Base-by-base conservation (phyloP, 768 basidiomycete genomes). In the Tylopilus intermedius region DNA sequence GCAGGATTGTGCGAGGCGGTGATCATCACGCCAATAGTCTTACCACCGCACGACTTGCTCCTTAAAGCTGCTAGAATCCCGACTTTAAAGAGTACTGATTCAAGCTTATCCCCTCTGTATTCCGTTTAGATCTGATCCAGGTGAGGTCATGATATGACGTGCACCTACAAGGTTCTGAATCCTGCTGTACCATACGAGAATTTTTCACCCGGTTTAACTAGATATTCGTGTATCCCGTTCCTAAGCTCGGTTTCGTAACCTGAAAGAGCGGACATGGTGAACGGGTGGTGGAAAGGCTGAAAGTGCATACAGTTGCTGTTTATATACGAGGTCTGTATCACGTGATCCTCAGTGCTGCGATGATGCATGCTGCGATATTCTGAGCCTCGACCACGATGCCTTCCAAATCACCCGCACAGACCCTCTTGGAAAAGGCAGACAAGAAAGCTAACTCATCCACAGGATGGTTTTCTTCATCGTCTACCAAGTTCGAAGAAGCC, bases 1-100 rank as follows among this genome's bases (percentile, higher is more conserved):
- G 94, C 94, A n/a, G 96, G 95, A 68, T 99, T 99, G 71, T 99
- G 96, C n/a, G 93, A 95, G 2, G 96, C 96, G 35, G 96, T 99
- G 66, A 99, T 86, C 96, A 99, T 98, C 21, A 98, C 90, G 14
- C 96, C 96, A 61, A 99, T 88, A 24, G 85, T 86, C 66, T 85
- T 88, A 26, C 96, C 93, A 65, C 87, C 86, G n/a, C 94, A 77
- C 57, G 82, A 85, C 75, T 88, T 96, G 73, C 94, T 97, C 53
- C 96, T 76, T 46, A 99, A 76, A 6, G 80, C 90, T 42, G 96
- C 96, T 15, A 99, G 74, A 38, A 98, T 72, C 10, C 92, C 96
- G 13, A 95, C 87, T 59, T 94, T 82, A 74, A 96, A 97, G 58
- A 99, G 77, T n/a, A 95, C 93, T 9, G 88, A 88, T 63, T 94